Conservation (phyloP, 768 basidiomycete species). For the Postia placenta region DNA sequence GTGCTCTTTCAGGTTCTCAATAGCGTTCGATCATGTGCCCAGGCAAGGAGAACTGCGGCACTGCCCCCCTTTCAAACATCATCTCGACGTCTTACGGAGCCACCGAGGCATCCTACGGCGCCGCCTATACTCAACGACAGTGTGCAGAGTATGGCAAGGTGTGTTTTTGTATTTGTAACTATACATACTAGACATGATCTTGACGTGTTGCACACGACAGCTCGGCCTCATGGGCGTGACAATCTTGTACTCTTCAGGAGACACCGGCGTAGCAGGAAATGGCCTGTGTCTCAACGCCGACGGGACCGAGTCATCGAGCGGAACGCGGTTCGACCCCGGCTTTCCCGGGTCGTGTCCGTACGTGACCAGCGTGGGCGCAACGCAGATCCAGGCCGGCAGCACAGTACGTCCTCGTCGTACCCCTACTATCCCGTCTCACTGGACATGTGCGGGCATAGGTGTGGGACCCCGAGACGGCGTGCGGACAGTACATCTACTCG, state of each 20-base stretch:
- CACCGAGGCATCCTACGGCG: constrained; percentile 30
- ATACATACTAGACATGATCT: too few species aligned
- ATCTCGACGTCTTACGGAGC: constrained; percentile 35
- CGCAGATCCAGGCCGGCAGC: constrained; percentile 26
- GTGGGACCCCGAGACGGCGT: constrained; percentile 29
- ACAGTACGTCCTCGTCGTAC: constrained; percentile 10
- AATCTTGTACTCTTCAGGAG: constrained; percentile 37
- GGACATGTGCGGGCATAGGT: constrained; percentile 9
- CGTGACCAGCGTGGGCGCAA: constrained; percentile 32
- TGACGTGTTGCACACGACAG: constrained; percentile 7
- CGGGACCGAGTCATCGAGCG: constrained; percentile 8
- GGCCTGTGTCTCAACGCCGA: constrained; percentile 25
- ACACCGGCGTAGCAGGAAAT: constrained; percentile 36
- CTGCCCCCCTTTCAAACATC: constrained; percentile 26
- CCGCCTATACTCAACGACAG: constrained; percentile 32
- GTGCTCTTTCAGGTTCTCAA: background rate
- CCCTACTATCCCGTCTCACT: background rate
- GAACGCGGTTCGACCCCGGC: constrained; percentile 31
- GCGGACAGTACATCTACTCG: constrained; percentile 28
- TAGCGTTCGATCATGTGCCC: too few species aligned
- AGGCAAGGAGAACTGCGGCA: constrained; percentile 39
- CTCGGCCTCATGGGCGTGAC: constrained; percentile 28
- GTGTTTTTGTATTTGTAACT: background rate
- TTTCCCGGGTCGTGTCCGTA: constrained; percentile 42
- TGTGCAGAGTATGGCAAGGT: constrained; percentile 40